Percentiles rank a stretch among this genome's conserved stretches.
These are phyloP conservation scores for Musa acuminata DNA, from an alignment of 176 grass and related monocot species.

Conservation along the genomic window DNA sequence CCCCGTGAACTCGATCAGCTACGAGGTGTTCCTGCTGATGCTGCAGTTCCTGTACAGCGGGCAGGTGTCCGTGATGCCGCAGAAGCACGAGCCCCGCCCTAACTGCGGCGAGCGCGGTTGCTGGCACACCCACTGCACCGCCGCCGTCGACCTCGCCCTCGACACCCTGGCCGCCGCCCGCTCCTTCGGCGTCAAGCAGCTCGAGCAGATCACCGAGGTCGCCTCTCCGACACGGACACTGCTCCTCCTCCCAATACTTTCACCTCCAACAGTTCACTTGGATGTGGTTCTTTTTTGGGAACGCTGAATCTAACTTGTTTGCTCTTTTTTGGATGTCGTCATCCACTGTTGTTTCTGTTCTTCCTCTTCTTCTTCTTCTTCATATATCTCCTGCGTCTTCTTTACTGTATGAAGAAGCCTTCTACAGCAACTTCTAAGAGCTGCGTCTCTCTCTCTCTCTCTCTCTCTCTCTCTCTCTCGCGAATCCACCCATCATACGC, in stretches of 20 bases:
- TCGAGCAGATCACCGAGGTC: constrained; percentile 85
- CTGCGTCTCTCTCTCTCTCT: constrained; percentile 13
- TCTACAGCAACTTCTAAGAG: neutral
- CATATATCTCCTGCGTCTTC: too few relatives aligned
- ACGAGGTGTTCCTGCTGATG: constrained; percentile 94
- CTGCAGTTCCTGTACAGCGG: constrained; percentile 99
- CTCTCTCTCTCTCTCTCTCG: too few relatives aligned
- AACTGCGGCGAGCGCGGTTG: constrained; percentile 79
- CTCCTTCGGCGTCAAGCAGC: constrained; percentile 89
- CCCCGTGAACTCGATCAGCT: constrained; percentile 81
- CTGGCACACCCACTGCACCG: constrained; percentile 98
- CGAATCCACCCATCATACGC: constrained; percentile 1
- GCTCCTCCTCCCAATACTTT: neutral
- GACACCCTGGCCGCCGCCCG: constrained; percentile 76
- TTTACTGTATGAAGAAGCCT: too few relatives aligned
- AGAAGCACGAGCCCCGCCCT: constrained; percentile 80
- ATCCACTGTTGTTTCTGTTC: neutral
- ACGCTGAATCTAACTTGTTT: neutral
- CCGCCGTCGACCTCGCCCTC: constrained; percentile 94
- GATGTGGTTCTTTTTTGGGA: neutral
- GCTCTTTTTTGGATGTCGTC: neutral
- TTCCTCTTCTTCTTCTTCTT: neutral
- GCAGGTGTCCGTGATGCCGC: constrained; percentile 90
- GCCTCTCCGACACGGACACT: neutral
- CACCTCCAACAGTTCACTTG: neutral